A percentile compares a stretch with the other conserved stretches of the same genome.
phyloP scores from a whole-genome alignment of 2,329 filamentous ascomycete genomes.

The Triangularia setosa region DNA sequence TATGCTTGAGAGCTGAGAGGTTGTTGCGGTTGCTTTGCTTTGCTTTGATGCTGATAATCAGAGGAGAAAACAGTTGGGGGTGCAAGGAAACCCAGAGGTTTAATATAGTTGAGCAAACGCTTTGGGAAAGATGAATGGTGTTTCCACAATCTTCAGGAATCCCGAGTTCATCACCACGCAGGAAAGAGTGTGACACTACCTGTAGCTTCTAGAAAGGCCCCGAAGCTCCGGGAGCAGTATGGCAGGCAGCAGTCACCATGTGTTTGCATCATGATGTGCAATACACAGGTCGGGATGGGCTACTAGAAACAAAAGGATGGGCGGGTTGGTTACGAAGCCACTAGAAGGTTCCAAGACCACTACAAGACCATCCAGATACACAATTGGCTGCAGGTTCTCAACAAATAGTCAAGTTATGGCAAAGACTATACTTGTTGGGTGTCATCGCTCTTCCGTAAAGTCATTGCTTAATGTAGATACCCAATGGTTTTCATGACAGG shows the following conservation, averaged over 20 bases:
- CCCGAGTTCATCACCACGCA: background rate
- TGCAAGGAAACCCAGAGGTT: background rate
- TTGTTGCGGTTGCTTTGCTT: constrained; percentile 3
- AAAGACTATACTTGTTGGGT: too few species aligned
- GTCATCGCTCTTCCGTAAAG: too few species aligned
- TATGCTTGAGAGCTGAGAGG: background rate
- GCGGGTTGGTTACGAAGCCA: background rate
- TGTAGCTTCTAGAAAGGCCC: background rate
- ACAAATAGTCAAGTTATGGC: too few species aligned
- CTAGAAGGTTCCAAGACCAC: constrained; percentile 2
- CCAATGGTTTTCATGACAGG: too few species aligned
- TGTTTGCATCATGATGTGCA: background rate
- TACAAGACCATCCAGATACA: background rate
- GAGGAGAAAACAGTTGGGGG: background rate
- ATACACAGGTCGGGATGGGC: background rate
- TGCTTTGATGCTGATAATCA: constrained; percentile 8
- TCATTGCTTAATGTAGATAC: too few species aligned
- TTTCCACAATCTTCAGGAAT: constrained; percentile 11
- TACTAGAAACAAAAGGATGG: background rate
- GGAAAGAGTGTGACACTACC: background rate
- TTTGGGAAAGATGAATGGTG: background rate
- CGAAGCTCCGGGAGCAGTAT: background rate
- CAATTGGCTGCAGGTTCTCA: background rate
- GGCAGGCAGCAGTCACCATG: background rate
- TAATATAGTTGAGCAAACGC: constrained; percentile 1